Base-by-base conservation (phyloP, 169 alveolate genomes). In the Plasmodium gaboni region DNA sequence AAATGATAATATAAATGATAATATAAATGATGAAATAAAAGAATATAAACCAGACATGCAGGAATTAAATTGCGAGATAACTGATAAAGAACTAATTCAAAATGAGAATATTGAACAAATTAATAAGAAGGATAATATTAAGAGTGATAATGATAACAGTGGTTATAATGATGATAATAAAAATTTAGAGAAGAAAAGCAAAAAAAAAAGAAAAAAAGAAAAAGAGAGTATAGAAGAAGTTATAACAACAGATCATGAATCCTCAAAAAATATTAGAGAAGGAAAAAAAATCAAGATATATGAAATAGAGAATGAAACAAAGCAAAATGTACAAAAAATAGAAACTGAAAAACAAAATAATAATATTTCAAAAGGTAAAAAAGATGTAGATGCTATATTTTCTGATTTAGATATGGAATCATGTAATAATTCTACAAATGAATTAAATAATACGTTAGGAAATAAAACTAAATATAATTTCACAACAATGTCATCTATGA, bases 401-500 rank as follows among this genome's bases (percentile, higher is more conserved):
- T 38, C 46, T 38, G 64, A 55, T 55, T 55, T 55, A 15, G 64
- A 17, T 55, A 38, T 38, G 5, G 46, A 38, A 38, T 38, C 46
- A 38, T 38, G 9, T 53, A 17, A 53, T 53, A 17, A 53, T 53
- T 53, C 61, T 53, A 5, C n/a, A 26, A 22, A 61, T 13, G 22
- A 73, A 1, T 73, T 42, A 19, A 13, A 17, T 57, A 73, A 73
- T 64, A 44, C 17, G 17, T 8, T 10, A 10, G 74, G 63, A 17
- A 26, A 51, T 19, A 53, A 64, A 42, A 50, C 61, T 15, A 60
- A 65, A 28, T 38, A 80, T 24, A 80, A 55, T 28, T 55, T 80
- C 24, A 12, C 69, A 38, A 48, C 38, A 24, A 6, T 80, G 19
- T 68, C 85, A 17, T 80, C 90, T 22, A 68, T 68, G 63, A 60